A percentile compares a stretch with the other conserved stretches of the same genome.
These are phyloP conservation scores for Eutrema heterophyllum DNA, from an alignment of 345 rosid genomes.

Conservation along the genomic window DNA sequence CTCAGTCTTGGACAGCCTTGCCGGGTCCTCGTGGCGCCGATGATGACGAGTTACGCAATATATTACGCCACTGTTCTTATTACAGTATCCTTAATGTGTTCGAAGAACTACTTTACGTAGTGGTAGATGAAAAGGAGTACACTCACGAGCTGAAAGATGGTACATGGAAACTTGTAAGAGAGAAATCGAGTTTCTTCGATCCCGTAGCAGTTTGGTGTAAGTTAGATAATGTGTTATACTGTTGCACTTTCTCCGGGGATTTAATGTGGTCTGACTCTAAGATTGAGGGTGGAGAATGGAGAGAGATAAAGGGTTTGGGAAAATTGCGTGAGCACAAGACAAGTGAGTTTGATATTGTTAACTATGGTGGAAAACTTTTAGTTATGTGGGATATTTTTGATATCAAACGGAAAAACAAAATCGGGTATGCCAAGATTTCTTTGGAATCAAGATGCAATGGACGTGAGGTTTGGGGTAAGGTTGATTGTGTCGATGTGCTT, in stretches of 20 bases:
- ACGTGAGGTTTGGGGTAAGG: background rate
- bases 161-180: background rate
- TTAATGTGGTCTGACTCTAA: background rate
- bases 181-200: background rate
- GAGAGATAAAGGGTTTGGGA: background rate
- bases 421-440: background rate
- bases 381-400: background rate
- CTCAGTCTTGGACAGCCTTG: background rate
- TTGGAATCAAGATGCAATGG: background rate
- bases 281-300: background rate
- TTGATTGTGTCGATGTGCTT: background rate
- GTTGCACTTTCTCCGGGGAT: background rate
- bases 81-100: background rate
- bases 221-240: background rate
- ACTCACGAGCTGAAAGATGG: background rate
- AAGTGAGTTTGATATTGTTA: background rate
- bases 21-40: background rate
- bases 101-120: background rate
- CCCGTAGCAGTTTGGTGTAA: background rate
- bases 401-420: background rate
- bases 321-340: background rate
- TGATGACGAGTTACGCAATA: background rate
- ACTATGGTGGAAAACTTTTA: background rate
- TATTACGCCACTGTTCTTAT: background rate
- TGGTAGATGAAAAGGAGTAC: background rate